Evolutionary conservation across 805 yeast species (phyloP).

Genomic region (Ogataea saltuana): DNA sequence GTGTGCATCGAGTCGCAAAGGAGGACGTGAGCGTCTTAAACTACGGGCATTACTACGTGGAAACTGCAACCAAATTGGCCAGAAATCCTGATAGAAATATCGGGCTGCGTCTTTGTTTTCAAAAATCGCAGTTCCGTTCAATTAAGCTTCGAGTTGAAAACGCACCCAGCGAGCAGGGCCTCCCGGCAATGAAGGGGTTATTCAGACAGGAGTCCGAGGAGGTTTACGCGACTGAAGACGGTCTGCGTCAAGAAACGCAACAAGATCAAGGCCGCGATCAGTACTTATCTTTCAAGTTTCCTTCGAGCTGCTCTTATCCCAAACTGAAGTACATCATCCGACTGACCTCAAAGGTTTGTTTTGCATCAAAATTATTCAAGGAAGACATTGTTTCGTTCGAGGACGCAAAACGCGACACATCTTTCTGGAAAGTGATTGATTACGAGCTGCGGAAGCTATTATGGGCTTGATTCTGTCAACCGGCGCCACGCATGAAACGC

Average conservation of each 20-base stretch:
- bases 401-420: slow-evolving; percentile 38
- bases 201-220: not conserved
- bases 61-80: slow-evolving; percentile 22
- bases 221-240: no score
- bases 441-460: slow-evolving; percentile 39
- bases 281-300: slow-evolving; percentile 23
- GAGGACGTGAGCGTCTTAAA: slow-evolving; percentile 26
- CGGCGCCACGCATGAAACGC: no score
- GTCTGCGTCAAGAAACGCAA: not conserved
- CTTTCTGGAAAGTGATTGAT: slow-evolving; percentile 38
- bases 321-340: slow-evolving; percentile 18
- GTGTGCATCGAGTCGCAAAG: slow-evolving; percentile 21
- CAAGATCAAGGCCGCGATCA: slow-evolving; percentile 1
- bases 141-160: slow-evolving; percentile 7
- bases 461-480: slow-evolving; percentile 32
- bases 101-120: slow-evolving; percentile 28
- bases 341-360: slow-evolving; percentile 24
- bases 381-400: slow-evolving; percentile 36
- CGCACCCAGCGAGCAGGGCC: not conserved
- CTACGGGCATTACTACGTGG: slow-evolving; percentile 33
- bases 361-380: slow-evolving; percentile 27
- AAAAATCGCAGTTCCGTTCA: not conserved
- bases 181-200: slow-evolving; percentile 4
- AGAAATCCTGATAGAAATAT: slow-evolving; percentile 36
- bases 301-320: slow-evolving; percentile 13